phyloP scores from a whole-genome alignment of 108 stramenopile species.

The Cyclotella kingstonii region DNA sequence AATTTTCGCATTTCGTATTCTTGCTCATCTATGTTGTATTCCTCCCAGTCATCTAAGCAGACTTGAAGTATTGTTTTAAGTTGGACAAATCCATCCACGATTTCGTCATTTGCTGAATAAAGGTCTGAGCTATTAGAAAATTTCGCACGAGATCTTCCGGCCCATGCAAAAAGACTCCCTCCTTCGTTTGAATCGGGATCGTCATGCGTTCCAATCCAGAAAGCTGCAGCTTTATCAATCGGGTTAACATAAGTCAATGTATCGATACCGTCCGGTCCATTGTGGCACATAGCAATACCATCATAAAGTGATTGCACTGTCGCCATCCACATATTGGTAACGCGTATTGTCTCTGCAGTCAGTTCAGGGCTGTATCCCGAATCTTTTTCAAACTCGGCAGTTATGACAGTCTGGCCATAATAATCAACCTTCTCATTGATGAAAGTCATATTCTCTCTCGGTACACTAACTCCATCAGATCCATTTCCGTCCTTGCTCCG shows the following conservation, averaged over 20 bases:
- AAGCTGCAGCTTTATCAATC: conserved; percentile 69
- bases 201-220: conserved; percentile 73
- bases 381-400: conserved; percentile 19
- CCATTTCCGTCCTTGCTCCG: conserved; percentile 22
- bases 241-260: conserved; percentile 20
- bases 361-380: conserved; percentile 27
- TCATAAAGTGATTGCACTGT: conserved; percentile 57
- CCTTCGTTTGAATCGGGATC: conserved; percentile 48
- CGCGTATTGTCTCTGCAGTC: conserved; percentile 33
- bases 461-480: neutral
- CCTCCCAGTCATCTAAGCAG: conserved; percentile 18
- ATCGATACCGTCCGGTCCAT: conserved; percentile 10
- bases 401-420: conserved; percentile 36
- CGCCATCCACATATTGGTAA: conserved; percentile 75
- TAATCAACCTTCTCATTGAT: conserved; percentile 17
- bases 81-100: conserved; percentile 41
- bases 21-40: conserved; percentile 8
- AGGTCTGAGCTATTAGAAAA: conserved; percentile 49
- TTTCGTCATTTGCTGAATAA: conserved; percentile 51
- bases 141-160: conserved; percentile 39
- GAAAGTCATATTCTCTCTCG: conserved; percentile 16
- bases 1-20: conserved; percentile 27
- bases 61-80: conserved; percentile 25
- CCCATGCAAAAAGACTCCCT: conserved; percentile 68
- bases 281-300: conserved; percentile 45